Conservation (phyloP, 306 rosid species). For the Ormosia emarginata region DNA sequence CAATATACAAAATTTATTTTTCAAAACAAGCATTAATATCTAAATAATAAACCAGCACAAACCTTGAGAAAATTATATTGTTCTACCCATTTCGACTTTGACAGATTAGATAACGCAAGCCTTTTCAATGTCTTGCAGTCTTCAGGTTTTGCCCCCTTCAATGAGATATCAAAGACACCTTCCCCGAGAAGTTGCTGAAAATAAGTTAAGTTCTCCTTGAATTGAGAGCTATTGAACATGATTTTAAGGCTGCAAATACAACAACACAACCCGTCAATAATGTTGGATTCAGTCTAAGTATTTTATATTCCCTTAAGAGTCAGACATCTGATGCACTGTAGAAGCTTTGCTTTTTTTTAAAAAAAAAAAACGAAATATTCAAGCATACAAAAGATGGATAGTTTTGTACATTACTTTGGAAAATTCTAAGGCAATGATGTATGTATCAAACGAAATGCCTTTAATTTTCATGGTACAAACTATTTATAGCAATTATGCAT, state of each 20-base stretch:
- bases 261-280: constrained; percentile 26
- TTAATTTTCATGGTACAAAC: background rate
- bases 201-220: constrained; percentile 70
- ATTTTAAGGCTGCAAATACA: constrained; percentile 63
- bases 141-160: constrained; percentile 53
- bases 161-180: constrained; percentile 75
- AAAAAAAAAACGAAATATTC: background rate
- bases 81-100: constrained; percentile 79
- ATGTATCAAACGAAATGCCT: background rate
- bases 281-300: background rate
- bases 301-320: background rate
- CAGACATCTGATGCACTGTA: background rate
- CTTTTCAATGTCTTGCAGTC: constrained; percentile 72
- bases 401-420: background rate
- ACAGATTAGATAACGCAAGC: constrained; percentile 56
- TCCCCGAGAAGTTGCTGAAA: constrained; percentile 80
- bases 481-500: background rate
- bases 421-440: background rate
- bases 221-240: constrained; percentile 72
- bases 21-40: background rate
- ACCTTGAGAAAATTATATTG: constrained; percentile 78
- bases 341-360: background rate
- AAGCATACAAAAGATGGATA: background rate
- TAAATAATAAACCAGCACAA: constrained; percentile 26
- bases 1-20: background rate